Evolutionary conservation across 2,329 filamentous ascomycete genomes (phyloP).

Genomic region (Ceratocystis harringtonii): DNA sequence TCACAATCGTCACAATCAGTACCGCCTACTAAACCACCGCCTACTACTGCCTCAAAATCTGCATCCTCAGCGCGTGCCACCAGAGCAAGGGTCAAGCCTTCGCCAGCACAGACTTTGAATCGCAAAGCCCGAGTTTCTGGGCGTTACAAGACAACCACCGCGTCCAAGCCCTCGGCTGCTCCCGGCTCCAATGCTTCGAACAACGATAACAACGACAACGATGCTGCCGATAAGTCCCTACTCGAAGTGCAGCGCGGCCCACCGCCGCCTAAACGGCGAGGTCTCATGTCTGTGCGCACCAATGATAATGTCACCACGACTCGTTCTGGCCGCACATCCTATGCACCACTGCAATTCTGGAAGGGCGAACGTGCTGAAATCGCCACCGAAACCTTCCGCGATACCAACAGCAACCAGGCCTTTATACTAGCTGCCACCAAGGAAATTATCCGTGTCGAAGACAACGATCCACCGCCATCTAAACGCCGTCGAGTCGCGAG

Average conservation of each 20-base stretch:
- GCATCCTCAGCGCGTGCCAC: not conserved
- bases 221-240: conserved; percentile 32
- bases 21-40: not conserved
- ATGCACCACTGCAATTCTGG: conserved; percentile 73
- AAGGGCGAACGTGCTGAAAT: conserved; percentile 66
- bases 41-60: not conserved
- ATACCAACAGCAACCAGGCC: conserved; percentile 18
- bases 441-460: conserved; percentile 61
- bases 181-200: conserved; percentile 19
- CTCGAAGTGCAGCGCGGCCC: conserved; percentile 38
- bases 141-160: not conserved
- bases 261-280: conserved; percentile 39
- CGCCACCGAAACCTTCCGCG: conserved; percentile 40
- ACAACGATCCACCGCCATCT: conserved; percentile 28
- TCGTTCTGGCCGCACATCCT: conserved; percentile 63
- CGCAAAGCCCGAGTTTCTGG: conserved; percentile 6
- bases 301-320: conserved; percentile 42
- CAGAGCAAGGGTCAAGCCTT: conserved; percentile 11
- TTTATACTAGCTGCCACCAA: conserved; percentile 55
- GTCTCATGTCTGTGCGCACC: conserved; percentile 37
- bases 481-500: conserved; percentile 21
- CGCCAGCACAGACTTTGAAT: conserved; percentile 6
- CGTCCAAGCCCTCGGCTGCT: not conserved
- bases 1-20: not conserved
- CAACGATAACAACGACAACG: conserved; percentile 22